Evolutionary conservation across 1,284 basidiomycete species (phyloP), one percentile per base, ranked within the genome.

Genomic region (Apiotrichum siamense): DNA sequence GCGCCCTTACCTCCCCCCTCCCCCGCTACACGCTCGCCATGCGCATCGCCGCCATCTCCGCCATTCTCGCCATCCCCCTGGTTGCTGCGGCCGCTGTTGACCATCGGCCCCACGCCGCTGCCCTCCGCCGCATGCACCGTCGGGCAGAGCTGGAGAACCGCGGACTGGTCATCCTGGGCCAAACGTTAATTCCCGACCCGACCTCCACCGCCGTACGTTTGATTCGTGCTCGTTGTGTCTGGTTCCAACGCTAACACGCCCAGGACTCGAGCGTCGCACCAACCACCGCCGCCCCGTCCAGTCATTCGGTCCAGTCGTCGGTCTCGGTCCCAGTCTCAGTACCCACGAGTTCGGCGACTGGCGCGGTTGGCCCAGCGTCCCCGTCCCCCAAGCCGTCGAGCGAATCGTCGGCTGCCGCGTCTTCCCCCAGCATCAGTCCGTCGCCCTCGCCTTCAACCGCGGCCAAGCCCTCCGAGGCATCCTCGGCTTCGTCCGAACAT

Each of bases 51-150:
- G 32, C 27, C 27, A 18, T 41, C 25, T 17, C 44, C n/a, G 32
- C 50, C 12, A 3, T 52, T n/a, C 12, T 32, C n/a, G 50, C 50
- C 3, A 15, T 52, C 12, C 50, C 50, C 9, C 31, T 39, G 2
- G 38, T 47, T 6, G 50, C 35, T 12, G 32, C 45, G 12, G 32
- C 20, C 38, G 20, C 37, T 23, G 23, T 39, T 17, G 23, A 32
- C 20, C 27, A 31, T 27, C 41, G 29, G 18, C 41, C 26, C 17
- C 41, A 43, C n/a, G 27, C 27, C 27, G 41, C 41, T 13, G 29
- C 17, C 21, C 12, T 20, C 41, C 41, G 39, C n/a, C 39, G 39
- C n/a, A n/a, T n/a, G 37, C 37, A 20, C 10, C 37, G 11, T 24
- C 4, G 21, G 10, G 7, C 2, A 26, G n/a, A 10, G 17, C 15